Evolutionary conservation across 768 basidiomycete genomes (phyloP).

Genomic region (Dioszegia aurantiaca): DNA sequence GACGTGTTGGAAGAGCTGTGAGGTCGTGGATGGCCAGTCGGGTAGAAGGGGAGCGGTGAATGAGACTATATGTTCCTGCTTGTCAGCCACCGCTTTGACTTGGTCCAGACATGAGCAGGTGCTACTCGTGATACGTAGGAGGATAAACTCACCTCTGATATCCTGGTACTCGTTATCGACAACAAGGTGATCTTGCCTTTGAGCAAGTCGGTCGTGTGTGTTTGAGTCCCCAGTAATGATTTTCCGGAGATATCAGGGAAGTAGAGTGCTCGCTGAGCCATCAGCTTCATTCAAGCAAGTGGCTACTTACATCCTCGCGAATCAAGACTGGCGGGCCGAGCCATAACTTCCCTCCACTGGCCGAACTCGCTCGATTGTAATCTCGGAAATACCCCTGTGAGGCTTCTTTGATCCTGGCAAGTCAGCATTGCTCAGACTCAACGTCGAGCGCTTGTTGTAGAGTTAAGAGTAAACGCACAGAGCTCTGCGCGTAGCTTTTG

Average conservation of each 20-base stretch:
- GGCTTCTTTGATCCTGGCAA: constrained; percentile 60
- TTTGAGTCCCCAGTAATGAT: constrained; percentile 58
- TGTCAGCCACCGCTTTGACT: no score
- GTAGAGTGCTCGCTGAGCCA: constrained; percentile 76
- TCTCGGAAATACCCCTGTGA: constrained; percentile 87
- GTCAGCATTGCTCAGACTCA: background rate
- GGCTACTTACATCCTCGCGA: constrained; percentile 71
- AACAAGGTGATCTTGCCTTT: constrained; percentile 74
- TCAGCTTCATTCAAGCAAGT: background rate
- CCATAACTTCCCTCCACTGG: constrained; percentile 90
- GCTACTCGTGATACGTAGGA: background rate
- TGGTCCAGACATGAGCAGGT: background rate
- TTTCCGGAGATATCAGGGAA: constrained; percentile 82
- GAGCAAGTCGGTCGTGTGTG: constrained; percentile 75
- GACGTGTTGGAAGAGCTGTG: constrained; percentile 32
- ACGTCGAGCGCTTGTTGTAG: background rate
- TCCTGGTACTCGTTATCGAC: constrained; percentile 75
- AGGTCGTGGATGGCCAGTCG: constrained; percentile 29
- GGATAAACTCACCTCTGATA: constrained; percentile 70
- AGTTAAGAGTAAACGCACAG: constrained; percentile 46
- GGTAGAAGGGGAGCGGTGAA: constrained; percentile 56
- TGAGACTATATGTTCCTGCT: constrained; percentile 71
- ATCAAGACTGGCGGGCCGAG: constrained; percentile 85
- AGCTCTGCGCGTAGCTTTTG: constrained; percentile 63
- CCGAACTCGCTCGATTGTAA: constrained; percentile 67